Conservation (phyloP, 345 rosid genomes). For the Clarkia xantiana region DNA sequence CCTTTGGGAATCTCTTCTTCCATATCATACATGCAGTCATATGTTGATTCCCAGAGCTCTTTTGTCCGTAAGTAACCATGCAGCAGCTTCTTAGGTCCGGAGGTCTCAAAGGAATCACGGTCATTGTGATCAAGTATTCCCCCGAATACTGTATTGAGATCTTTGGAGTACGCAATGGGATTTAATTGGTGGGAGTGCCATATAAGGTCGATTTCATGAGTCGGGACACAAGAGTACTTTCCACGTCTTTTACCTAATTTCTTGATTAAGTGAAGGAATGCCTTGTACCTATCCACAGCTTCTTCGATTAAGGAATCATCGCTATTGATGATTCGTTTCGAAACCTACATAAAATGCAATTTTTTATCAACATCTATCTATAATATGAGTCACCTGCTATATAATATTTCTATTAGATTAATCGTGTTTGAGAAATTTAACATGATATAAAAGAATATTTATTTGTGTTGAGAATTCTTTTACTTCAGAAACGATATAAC, state of each 20-base stretch:
- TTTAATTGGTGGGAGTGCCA: constrained; percentile 1
- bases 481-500: background rate
- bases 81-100: background rate
- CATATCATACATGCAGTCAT: background rate
- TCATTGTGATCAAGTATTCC: background rate
- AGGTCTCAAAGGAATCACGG: background rate
- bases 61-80: background rate
- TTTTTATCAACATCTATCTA: no score
- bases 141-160: background rate
- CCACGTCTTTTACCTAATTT: background rate
- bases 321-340: background rate
- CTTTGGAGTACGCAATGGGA: background rate
- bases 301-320: background rate
- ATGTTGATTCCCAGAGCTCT: background rate
- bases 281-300: background rate
- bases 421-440: no score
- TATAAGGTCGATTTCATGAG: constrained; percentile 2
- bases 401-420: no score
- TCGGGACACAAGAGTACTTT: background rate
- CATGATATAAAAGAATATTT: background rate
- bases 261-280: background rate
- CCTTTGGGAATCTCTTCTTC: background rate
- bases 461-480: background rate
- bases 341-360: no score
- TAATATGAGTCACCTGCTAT: no score